These are phyloP conservation scores for Annulohypoxylon maeteangense DNA, from an alignment of 495 filamentous ascomycete species.

Conservation along the genomic window DNA sequence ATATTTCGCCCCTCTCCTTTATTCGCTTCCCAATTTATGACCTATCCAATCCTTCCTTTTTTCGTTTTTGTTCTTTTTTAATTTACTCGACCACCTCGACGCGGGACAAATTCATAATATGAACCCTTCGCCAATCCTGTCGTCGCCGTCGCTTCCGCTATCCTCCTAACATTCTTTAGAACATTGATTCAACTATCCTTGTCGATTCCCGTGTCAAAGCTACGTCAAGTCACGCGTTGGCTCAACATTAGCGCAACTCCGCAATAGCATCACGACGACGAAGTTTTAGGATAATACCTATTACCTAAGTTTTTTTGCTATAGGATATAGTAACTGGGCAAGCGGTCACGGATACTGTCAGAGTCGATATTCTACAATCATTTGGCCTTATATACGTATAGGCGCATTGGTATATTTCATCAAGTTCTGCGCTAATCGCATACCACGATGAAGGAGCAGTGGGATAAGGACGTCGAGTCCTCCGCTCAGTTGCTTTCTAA, in stretches of 20 bases:
- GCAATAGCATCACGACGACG: not conserved
- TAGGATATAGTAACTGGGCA: not conserved
- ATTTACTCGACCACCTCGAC: not conserved
- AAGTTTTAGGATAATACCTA: constrained; percentile 7
- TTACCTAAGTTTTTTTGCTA: not conserved
- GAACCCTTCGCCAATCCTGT: constrained; percentile 14
- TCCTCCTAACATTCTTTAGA: constrained; percentile 6
- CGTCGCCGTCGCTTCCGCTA: constrained; percentile 15
- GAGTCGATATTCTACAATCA: not conserved
- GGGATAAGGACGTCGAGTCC: constrained; percentile 44
- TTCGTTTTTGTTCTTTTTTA: constrained; percentile 13
- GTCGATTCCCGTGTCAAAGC: not conserved
- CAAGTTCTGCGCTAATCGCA: constrained; percentile 3
- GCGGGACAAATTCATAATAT: constrained; percentile 23
- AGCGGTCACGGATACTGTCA: not conserved
- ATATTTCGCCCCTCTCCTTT: constrained; percentile 31
- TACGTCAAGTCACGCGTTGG: not conserved
- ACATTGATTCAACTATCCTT: not conserved
- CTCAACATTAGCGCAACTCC: constrained; percentile 3
- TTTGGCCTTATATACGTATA: constrained; percentile 4
- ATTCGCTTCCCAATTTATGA: constrained; percentile 20
- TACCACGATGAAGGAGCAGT: constrained; percentile 35
- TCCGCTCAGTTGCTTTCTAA: constrained; percentile 38
- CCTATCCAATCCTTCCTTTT: not conserved
- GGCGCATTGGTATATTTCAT: constrained; percentile 6